Evolutionary conservation across 1,139 yeast genomes (phyloP).

Genomic region (Pichia inconspicua): DNA sequence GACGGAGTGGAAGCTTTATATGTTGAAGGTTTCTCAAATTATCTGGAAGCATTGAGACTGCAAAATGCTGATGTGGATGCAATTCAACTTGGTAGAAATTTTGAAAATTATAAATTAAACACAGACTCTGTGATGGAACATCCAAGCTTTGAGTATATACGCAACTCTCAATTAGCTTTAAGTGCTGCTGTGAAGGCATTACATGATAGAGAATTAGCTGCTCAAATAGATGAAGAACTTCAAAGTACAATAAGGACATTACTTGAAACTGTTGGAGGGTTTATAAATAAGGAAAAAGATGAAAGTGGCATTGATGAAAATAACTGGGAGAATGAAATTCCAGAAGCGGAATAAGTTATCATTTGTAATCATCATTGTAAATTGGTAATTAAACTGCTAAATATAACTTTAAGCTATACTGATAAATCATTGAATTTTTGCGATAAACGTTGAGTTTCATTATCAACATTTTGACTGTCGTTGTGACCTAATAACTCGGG

Average conservation of each 20-base stretch:
- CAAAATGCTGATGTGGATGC: conserved; percentile 21
- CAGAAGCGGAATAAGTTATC: conserved; percentile 8
- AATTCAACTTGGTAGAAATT: conserved; percentile 35
- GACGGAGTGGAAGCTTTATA: conserved; percentile 73
- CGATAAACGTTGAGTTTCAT: background rate
- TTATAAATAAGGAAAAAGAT: conserved; percentile 32
- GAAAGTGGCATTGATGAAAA: conserved; percentile 28
- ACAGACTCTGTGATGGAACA: conserved; percentile 23
- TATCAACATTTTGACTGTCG: conserved; percentile 12
- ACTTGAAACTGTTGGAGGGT: conserved; percentile 54
- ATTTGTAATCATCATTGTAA: background rate
- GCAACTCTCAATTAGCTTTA: conserved; percentile 46
- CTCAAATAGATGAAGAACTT: conserved; percentile 50
- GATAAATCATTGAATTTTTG: conserved; percentile 3
- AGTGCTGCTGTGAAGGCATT: conserved; percentile 49
- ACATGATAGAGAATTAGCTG: conserved; percentile 34
- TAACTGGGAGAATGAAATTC: conserved; percentile 36
- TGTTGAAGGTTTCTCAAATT: conserved; percentile 70
- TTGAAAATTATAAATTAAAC: conserved; percentile 39
- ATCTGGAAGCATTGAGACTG: conserved; percentile 46
- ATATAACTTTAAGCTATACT: background rate
- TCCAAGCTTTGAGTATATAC: conserved; percentile 29
- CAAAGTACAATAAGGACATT: conserved; percentile 43
- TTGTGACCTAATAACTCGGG: conserved; percentile 33
- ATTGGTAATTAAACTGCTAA: background rate